phyloP scores from a whole-genome alignment of 306 rosid genomes.

The Quercus berberidifolia region DNA sequence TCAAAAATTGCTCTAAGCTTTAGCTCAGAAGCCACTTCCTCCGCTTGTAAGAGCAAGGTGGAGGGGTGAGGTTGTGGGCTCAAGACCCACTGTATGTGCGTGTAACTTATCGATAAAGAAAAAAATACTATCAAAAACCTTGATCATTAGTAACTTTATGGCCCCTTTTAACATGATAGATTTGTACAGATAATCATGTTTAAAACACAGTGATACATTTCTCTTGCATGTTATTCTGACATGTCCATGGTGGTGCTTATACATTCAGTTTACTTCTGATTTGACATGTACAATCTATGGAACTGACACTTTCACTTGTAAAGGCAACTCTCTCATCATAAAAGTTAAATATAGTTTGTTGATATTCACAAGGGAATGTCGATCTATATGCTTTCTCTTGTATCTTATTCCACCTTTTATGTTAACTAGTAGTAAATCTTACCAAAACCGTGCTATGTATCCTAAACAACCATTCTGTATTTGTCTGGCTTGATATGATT shows the following conservation, averaged over 20 bases:
- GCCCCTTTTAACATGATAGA: not conserved
- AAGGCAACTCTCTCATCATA: not conserved
- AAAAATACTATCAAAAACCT: not conserved
- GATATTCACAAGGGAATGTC: not conserved
- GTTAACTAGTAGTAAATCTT: not conserved
- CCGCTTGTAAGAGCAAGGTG: too few species aligned
- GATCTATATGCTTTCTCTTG: constrained; percentile 1
- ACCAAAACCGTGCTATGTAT: not conserved
- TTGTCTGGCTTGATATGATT: constrained; percentile 11
- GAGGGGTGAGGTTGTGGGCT: too few species aligned
- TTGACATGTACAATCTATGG: not conserved
- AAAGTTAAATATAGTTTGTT: constrained; percentile 1
- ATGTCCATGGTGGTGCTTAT: not conserved
- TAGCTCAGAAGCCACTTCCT: too few species aligned
- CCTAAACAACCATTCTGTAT: not conserved
- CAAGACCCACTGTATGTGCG: too few species aligned
- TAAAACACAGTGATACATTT: not conserved
- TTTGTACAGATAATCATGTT: not conserved
- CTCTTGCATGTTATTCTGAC: not conserved
- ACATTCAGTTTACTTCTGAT: not conserved
- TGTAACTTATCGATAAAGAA: too few species aligned
- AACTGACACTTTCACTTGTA: not conserved
- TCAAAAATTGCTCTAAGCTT: not conserved
- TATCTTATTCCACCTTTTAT: not conserved
- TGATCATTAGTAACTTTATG: not conserved